Conservation (phyloP, 75 land plant genomes). For the Picea glauca region DNA sequence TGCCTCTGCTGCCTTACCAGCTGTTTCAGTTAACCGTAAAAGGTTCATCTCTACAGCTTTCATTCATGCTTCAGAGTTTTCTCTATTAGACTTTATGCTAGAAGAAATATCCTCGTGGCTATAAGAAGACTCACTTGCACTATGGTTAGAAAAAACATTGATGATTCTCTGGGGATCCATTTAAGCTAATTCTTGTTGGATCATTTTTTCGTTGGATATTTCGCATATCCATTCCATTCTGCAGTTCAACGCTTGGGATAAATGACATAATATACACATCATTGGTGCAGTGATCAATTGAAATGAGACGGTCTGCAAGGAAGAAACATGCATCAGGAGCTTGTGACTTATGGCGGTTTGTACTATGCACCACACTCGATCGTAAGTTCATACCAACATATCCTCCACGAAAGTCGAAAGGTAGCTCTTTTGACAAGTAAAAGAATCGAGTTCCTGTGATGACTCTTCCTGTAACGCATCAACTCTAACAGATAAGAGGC, state of each 20-base stretch:
- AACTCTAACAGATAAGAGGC: no score
- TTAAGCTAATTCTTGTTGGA: neutral
- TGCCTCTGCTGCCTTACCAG: conserved; percentile 13
- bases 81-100: neutral
- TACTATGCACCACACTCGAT: conserved; percentile 75
- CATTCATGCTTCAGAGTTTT: conserved; percentile 48
- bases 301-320: no score
- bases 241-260: neutral
- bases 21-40: no score
- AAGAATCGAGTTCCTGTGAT: conserved; percentile 63
- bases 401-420: conserved; percentile 96
- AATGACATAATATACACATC: conserved; percentile 60
- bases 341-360: conserved; percentile 64
- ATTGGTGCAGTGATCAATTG: no score
- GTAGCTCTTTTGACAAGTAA: conserved; percentile 47
- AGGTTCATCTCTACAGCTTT: conserved; percentile 18
- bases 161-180: neutral
- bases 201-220: neutral
- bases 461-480: no score
- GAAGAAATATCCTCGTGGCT: neutral
- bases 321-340: conserved; percentile 84
- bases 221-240: neutral
- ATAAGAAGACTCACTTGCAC: neutral
- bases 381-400: conserved; percentile 91
- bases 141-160: no score